Percentiles rank a stretch among this genome's conserved stretches.
These are phyloP conservation scores for Quercus berberidifolia DNA, from an alignment of 306 rosid species.

Conservation along the genomic window DNA sequence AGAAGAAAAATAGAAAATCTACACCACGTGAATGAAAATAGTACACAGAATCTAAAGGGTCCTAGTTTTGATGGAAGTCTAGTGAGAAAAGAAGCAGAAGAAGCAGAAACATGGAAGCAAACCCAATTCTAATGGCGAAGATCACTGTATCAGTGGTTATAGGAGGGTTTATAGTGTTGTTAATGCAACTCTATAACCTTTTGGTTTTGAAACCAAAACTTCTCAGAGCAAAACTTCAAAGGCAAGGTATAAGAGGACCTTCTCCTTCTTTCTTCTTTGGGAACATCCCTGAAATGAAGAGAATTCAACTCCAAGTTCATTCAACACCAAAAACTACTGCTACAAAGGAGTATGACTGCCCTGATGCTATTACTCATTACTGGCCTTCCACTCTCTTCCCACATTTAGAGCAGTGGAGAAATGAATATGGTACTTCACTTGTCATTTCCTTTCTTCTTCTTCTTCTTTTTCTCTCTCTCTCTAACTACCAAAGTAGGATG, in stretches of 20 bases:
- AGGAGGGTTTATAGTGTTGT: slow-evolving; percentile 21
- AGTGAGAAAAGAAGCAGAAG: neutral
- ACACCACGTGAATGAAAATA: no score
- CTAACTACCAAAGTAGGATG: no score
- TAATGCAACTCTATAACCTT: slow-evolving; percentile 18
- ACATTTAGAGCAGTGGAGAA: slow-evolving; percentile 46
- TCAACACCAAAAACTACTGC: neutral
- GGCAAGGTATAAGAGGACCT: slow-evolving; percentile 72
- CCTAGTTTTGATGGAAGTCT: neutral
- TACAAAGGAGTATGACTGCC: neutral
- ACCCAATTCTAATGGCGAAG: neutral
- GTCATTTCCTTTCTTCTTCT: neutral
- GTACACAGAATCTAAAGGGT: no score
- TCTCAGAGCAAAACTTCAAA: slow-evolving; percentile 49
- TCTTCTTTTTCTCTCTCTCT: neutral
- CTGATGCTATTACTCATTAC: slow-evolving; percentile 27
- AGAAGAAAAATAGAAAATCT: no score
- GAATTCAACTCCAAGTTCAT: slow-evolving; percentile 21
- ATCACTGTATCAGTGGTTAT: slow-evolving; percentile 11
- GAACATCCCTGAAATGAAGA: slow-evolving; percentile 51
- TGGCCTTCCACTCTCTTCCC: slow-evolving; percentile 53
- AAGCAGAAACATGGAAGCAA: neutral
- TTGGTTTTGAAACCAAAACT: slow-evolving; percentile 40
- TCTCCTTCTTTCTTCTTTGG: slow-evolving; percentile 51
- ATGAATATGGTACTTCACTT: slow-evolving; percentile 39